phyloP scores from a whole-genome alignment of 2,329 filamentous ascomycete species.

The Fonsecaea pugnacius region DNA sequence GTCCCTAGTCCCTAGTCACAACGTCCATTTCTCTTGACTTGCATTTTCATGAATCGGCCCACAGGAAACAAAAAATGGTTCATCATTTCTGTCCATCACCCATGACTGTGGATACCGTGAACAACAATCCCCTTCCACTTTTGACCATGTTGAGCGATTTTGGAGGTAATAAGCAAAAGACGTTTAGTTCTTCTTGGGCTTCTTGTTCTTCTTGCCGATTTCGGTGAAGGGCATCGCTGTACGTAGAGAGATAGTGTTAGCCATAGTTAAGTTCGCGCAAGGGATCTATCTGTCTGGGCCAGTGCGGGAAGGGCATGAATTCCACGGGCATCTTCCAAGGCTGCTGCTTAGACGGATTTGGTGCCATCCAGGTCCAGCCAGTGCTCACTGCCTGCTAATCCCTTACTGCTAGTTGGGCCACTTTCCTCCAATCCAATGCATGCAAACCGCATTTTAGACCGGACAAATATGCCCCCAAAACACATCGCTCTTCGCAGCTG shows the following conservation, averaged over 20 bases:
- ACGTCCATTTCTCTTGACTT: not conserved
- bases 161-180: not conserved
- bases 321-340: not conserved
- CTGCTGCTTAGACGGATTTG: not conserved
- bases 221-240: slow-evolving; percentile 37
- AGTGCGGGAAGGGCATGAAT: not conserved
- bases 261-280: not conserved
- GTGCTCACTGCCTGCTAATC: no score
- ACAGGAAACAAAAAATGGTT: not conserved
- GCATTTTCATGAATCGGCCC: not conserved
- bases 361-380: not conserved
- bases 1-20: not conserved
- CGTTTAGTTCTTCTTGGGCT: slow-evolving; percentile 37
- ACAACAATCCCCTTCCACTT: not conserved
- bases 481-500: slow-evolving; percentile 7
- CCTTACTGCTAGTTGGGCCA: no score
- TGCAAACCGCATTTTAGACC: not conserved
- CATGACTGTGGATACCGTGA: not conserved
- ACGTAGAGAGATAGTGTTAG: slow-evolving; percentile 20
- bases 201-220: slow-evolving; percentile 39
- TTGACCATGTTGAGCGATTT: not conserved
- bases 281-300: not conserved
- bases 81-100: not conserved
- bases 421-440: not conserved
- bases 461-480: not conserved